Evolutionary conservation across 805 yeast species (phyloP), one percentile per base, ranked within the genome.

Genomic region (Wickerhamiella occidentalis): DNA sequence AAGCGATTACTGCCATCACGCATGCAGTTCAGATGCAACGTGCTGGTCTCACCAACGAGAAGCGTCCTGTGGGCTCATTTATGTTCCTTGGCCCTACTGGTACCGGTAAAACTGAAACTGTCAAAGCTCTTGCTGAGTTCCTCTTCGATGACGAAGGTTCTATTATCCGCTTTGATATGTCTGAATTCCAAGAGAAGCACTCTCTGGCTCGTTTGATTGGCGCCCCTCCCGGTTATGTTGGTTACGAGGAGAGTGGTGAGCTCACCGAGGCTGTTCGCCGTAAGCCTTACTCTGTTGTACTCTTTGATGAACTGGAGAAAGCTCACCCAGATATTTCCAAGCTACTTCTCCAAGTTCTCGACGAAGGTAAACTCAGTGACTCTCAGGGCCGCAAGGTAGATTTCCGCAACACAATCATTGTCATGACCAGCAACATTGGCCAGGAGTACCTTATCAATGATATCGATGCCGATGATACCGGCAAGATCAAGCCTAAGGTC

Each of bases 31-130:
- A 96, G 64, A 71, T 90, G 52, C 98, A 92, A 64, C 77, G 98
- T 61, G 98, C 98, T 0, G 98, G 98, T 1, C 75, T 90, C 52
- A 90, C 97, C 8, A 83, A 85, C 64, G 95, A 87, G 55, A 84
- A 84, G 65, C 76, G 96, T 53, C 98, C 98, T 6, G 88, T 90
- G 58, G 97, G 96, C 1, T 83, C 95, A 49, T 92, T 92, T 66
- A 82, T 90, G 82, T 92, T 92, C 66, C 71, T 92, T 56, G 98
- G 98, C 19, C 97, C 98, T 48, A 92, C 98, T 0, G 98, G 98
- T 68, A 90, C 97, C 0, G 98, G 98, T 68, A 90, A 90, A 66
- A 92, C 98, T 0, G 97, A 92, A 65, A 73, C 92, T 47, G 88
- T 96, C 6, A 90, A 92, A 64, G 80, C 94, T 0, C 73, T 90